Evolutionary conservation across 2,329 filamentous ascomycete species (phyloP).

Genomic region (Ceratocystis destructans): DNA sequence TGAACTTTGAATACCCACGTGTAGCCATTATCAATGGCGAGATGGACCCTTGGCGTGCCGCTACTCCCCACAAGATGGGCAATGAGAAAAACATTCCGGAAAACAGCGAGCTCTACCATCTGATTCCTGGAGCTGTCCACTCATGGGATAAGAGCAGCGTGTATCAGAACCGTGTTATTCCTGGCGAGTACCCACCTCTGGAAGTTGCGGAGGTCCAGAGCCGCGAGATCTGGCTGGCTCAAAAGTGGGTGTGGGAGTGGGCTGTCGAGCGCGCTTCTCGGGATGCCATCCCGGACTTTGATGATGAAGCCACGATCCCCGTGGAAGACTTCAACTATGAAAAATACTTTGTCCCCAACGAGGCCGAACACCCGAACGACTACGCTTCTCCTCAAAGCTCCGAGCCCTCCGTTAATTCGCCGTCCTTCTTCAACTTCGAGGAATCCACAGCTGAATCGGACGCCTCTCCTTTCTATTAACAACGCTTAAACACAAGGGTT

Average conservation of each 20-base stretch:
- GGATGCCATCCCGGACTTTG: background rate
- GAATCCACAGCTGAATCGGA: no score
- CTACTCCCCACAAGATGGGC: conserved; percentile 54
- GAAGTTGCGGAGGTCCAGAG: conserved; percentile 46
- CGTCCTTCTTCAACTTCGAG: no score
- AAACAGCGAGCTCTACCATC: conserved; percentile 52
- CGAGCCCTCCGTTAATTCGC: no score
- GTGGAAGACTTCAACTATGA: no score
- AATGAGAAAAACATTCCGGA: conserved; percentile 46
- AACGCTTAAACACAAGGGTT: no score
- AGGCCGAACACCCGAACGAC: no score
- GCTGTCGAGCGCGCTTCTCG: conserved; percentile 19
- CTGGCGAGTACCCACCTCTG: conserved; percentile 40
- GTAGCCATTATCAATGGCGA: conserved; percentile 67
- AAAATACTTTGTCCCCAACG: no score
- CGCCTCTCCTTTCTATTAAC: no score
- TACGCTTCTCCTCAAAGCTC: no score
- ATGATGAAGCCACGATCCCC: no score
- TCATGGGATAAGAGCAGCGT: conserved; percentile 67
- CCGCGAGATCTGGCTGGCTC: conserved; percentile 47
- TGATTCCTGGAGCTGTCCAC: conserved; percentile 63
- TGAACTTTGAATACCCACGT: conserved; percentile 56
- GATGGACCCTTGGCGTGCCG: conserved; percentile 66
- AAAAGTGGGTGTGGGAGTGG: conserved; percentile 54
- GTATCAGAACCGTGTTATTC: conserved; percentile 47